A percentile compares a stretch with the other conserved stretches of the same genome.
phyloP scores from a whole-genome alignment of 352 stramenopile genomes.

The Peronospora destructor region DNA sequence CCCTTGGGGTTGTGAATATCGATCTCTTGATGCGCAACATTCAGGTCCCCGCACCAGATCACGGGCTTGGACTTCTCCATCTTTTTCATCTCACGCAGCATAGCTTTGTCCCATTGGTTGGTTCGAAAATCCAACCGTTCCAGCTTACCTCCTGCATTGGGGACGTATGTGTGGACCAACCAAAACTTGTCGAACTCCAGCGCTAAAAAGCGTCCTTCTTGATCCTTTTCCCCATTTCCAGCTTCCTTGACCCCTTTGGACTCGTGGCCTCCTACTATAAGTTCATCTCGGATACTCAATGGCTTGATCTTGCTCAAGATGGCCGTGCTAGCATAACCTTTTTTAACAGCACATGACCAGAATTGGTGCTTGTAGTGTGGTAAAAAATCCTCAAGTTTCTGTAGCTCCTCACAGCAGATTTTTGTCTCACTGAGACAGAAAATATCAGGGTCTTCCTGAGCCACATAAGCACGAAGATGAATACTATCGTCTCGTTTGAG shows the following conservation, averaged over 20 bases:
- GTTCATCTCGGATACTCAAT: constrained; percentile 58
- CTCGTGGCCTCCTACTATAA: constrained; percentile 40
- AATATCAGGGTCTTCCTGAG: constrained; percentile 73
- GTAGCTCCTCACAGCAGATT: constrained; percentile 63
- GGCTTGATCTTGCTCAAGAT: constrained; percentile 72
- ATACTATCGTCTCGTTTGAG: constrained; percentile 61
- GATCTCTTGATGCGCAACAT: constrained; percentile 83
- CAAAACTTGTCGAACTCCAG: constrained; percentile 71
- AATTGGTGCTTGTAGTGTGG: constrained; percentile 71
- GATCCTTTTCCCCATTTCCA: constrained; percentile 37
- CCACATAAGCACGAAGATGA: constrained; percentile 67
- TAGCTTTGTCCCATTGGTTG: constrained; percentile 67
- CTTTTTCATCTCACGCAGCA: constrained; percentile 57
- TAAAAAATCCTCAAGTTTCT: constrained; percentile 67
- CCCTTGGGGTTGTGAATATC: constrained; percentile 84
- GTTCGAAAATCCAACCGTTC: constrained; percentile 71
- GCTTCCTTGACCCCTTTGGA: constrained; percentile 21
- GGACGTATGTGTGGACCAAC: constrained; percentile 84
- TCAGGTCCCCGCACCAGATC: constrained; percentile 82
- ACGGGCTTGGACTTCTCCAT: constrained; percentile 72
- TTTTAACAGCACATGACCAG: constrained; percentile 71
- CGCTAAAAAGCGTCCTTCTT: constrained; percentile 75
- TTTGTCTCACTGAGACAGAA: constrained; percentile 85
- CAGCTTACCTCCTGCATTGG: constrained; percentile 65
- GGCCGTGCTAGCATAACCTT: constrained; percentile 70